Conservation (phyloP, 2,329 filamentous ascomycete species). For the Cercospora canescens region DNA sequence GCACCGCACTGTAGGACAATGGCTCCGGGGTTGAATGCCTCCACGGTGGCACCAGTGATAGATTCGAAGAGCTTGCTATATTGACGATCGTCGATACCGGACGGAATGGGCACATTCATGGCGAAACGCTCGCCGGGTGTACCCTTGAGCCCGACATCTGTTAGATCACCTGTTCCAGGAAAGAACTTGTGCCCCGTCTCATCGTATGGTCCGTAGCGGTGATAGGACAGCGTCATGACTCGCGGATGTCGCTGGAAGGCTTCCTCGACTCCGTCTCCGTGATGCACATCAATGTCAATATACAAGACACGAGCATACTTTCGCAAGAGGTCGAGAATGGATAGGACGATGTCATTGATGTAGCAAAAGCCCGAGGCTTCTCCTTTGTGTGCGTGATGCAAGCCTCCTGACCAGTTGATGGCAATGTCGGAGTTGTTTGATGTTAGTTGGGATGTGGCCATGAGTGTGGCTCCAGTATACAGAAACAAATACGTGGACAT, state of each 20-base stretch:
- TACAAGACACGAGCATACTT: slow-evolving; percentile 85
- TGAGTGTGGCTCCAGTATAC: slow-evolving; percentile 86
- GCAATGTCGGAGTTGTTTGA: slow-evolving; percentile 90
- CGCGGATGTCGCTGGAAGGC: slow-evolving; percentile 87
- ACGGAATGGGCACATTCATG: slow-evolving; percentile 68
- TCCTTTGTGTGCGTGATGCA: slow-evolving; percentile 93
- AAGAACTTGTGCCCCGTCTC: slow-evolving; percentile 55
- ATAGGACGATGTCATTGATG: slow-evolving; percentile 96
- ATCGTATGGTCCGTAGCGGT: slow-evolving; percentile 88
- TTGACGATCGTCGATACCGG: slow-evolving; percentile 69
- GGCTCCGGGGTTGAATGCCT: slow-evolving; percentile 81
- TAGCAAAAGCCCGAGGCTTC: slow-evolving; percentile 98
- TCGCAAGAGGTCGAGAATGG: slow-evolving; percentile 82
- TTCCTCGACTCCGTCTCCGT: slow-evolving; percentile 88
- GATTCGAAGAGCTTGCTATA: slow-evolving; percentile 83
- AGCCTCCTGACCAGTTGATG: slow-evolving; percentile 94
- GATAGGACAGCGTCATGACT: slow-evolving; percentile 91
- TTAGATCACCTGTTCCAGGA: slow-evolving; percentile 66
- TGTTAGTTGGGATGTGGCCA: slow-evolving; percentile 86
- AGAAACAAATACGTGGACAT: slow-evolving; percentile 94
- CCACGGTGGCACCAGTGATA: slow-evolving; percentile 75
- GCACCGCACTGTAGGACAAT: slow-evolving; percentile 96
- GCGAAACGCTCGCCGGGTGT: slow-evolving; percentile 74
- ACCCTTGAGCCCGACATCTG: slow-evolving; percentile 67
- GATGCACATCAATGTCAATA: slow-evolving; percentile 91